phyloP scores from a whole-genome alignment of 768 basidiomycete genomes.

The Arthromyces matolae region DNA sequence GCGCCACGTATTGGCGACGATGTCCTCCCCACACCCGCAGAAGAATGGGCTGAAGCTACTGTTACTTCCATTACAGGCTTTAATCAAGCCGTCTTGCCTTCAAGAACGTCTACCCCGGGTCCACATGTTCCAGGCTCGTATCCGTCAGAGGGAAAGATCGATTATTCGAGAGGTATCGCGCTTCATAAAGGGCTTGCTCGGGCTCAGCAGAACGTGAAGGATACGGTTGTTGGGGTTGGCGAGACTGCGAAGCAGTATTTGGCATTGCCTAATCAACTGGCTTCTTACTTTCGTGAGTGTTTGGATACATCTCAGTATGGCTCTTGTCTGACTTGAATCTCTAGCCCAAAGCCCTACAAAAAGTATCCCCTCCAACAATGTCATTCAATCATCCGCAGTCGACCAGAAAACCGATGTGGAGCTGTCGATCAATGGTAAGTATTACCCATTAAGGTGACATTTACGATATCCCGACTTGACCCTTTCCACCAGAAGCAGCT shows the following conservation, averaged over 20 bases:
- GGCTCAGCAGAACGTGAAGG: conserved; percentile 18
- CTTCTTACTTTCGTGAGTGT: conserved; percentile 17
- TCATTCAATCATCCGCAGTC: no score
- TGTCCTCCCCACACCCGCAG: conserved; percentile 12
- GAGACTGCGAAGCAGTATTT: conserved; percentile 20
- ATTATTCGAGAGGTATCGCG: not conserved
- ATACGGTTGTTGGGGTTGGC: conserved; percentile 16
- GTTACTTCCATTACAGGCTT: conserved; percentile 6
- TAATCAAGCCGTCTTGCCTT: not conserved
- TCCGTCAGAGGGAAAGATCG: conserved; percentile 4
- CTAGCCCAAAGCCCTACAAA: no score
- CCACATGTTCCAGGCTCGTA: conserved; percentile 17
- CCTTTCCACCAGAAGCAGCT: no score
- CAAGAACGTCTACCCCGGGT: conserved; percentile 10
- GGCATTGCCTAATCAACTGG: conserved; percentile 3
- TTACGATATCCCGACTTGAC: no score
- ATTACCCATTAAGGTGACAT: no score
- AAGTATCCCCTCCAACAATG: no score
- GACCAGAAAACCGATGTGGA: no score
- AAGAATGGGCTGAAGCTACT: conserved; percentile 15
- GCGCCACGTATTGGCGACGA: conserved; percentile 8
- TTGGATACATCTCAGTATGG: no score
- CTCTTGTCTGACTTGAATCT: no score
- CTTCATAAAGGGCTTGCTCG: conserved; percentile 21
- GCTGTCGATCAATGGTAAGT: no score